Conservation (phyloP, 2,329 filamentous ascomycete species). For the Cordyceps pruinosa region DNA sequence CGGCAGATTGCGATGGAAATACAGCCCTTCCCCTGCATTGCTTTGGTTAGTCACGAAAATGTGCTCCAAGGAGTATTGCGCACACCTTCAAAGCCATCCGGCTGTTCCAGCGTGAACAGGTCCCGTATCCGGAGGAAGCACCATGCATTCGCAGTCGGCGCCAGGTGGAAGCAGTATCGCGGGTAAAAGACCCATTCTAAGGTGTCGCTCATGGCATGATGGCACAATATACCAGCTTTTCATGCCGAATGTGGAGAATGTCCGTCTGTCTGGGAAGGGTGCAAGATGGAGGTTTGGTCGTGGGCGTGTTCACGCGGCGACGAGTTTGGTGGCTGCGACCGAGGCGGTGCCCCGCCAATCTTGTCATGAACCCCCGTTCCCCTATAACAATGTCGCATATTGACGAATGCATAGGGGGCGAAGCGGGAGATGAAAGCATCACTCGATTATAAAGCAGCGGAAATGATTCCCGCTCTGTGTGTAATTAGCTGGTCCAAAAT, state of each 20-base stretch:
- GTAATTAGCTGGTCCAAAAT: no score
- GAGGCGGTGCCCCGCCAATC: no score
- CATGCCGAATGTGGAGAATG: not conserved
- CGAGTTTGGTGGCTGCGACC: no score
- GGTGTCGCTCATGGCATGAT: conserved; percentile 45
- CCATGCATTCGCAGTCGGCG: conserved; percentile 54
- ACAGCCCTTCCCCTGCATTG: conserved; percentile 39
- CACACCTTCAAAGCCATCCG: conserved; percentile 47
- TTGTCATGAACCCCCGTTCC: no score
- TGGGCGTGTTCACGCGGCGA: not conserved
- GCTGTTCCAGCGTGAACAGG: conserved; percentile 40
- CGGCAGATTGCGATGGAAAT: conserved; percentile 66
- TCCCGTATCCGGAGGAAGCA: conserved; percentile 48
- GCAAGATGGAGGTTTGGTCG: not conserved
- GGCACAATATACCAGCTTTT: conserved; percentile 10
- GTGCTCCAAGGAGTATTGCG: conserved; percentile 9
- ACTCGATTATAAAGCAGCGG: no score
- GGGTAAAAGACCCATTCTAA: conserved; percentile 42
- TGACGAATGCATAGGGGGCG: not conserved
- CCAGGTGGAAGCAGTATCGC: conserved; percentile 56
- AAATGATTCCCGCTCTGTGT: no score
- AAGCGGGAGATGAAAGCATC: not conserved
- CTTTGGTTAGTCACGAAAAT: not conserved
- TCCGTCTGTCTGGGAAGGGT: not conserved
- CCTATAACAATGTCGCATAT: no score